A percentile compares a stretch with the other conserved stretches of the same genome.
phyloP scores from a whole-genome alignment of 371 early-diverging fungal species.

The Lichtheimia corymbifera region DNA sequence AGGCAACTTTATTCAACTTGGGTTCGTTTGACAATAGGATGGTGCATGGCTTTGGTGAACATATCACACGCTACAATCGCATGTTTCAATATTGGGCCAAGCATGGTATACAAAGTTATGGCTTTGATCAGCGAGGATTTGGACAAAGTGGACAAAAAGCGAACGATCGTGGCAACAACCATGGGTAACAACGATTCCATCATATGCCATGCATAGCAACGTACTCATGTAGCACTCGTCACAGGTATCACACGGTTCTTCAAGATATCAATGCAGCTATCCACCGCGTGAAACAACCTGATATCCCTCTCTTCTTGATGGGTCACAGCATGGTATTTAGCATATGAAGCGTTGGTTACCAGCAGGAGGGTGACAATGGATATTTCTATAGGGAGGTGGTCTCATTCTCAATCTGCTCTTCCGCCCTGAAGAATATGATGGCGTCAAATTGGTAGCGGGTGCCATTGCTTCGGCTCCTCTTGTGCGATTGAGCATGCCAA shows the following conservation, averaged over 20 bases:
- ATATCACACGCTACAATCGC: conserved; percentile 58
- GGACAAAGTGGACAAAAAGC: conserved; percentile 60
- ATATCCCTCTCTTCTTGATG: conserved; percentile 57
- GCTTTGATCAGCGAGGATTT: conserved; percentile 69
- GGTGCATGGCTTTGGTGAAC: conserved; percentile 73
- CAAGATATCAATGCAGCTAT: conserved; percentile 61
- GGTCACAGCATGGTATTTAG: conserved; percentile 65
- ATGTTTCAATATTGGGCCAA: conserved; percentile 52
- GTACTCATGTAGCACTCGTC: no score
- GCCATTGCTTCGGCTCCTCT: conserved; percentile 52
- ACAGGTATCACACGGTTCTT: conserved; percentile 41
- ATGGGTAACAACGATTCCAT: conserved; percentile 39
- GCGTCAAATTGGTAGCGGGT: conserved; percentile 44
- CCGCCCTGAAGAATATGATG: conserved; percentile 34
- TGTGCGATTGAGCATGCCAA: conserved; percentile 32
- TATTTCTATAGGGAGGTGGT: conserved; percentile 54
- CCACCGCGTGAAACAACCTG: conserved; percentile 28
- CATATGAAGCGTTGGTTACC: not conserved
- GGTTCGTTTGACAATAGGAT: conserved; percentile 35
- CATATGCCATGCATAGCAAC: no score
- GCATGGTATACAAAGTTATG: conserved; percentile 57
- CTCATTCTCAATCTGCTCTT: conserved; percentile 56
- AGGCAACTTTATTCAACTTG: conserved; percentile 1
- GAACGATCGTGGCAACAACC: conserved; percentile 50
- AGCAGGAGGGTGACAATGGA: not conserved